A percentile compares a stretch with the other conserved stretches of the same genome.
Conservation (phyloP, 768 basidiomycete species). For the Suillus bovinus region DNA sequence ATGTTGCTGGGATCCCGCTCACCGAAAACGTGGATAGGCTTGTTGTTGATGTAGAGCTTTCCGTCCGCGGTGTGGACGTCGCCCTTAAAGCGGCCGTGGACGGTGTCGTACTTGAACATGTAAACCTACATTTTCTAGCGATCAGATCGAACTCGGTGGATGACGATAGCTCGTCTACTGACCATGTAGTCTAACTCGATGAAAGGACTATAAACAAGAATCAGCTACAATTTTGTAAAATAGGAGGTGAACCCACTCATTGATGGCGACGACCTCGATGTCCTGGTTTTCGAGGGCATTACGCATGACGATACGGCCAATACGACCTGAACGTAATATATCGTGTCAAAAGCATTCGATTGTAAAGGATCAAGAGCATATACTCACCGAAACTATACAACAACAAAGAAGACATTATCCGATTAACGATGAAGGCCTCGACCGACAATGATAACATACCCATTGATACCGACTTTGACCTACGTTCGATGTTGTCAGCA, state of each 20-base stretch:
- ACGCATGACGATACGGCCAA: slow-evolving; percentile 97
- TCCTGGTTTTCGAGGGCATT: slow-evolving; percentile 81
- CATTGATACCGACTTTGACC: slow-evolving; percentile 96
- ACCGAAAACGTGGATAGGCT: slow-evolving; percentile 72
- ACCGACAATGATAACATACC: slow-evolving; percentile 50
- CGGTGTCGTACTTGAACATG: slow-evolving; percentile 98
- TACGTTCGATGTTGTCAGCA: slow-evolving; percentile 20
- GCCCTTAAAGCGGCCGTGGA: slow-evolving; percentile 92
- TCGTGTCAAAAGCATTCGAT: slow-evolving; percentile 12
- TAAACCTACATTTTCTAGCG: slow-evolving; percentile 60
- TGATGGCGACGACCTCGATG: slow-evolving; percentile 89
- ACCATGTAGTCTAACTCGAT: slow-evolving; percentile 98
- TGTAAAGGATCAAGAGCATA: not conserved
- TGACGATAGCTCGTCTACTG: slow-evolving; percentile 16
- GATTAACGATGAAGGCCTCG: slow-evolving; percentile 16
- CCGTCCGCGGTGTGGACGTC: slow-evolving; percentile 79
- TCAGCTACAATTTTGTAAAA: slow-evolving; percentile 10
- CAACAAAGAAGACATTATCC: slow-evolving; percentile 7
- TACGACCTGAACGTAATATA: slow-evolving; percentile 67
- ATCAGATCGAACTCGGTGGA: slow-evolving; percentile 8
- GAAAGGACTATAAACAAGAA: slow-evolving; percentile 70
- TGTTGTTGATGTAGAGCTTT: slow-evolving; percentile 86
- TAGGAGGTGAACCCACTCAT: slow-evolving; percentile 66
- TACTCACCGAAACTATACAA: slow-evolving; percentile 71
- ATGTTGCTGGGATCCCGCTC: slow-evolving; percentile 90